These are phyloP conservation scores for Punica granatum DNA, from an alignment of 345 rosid species.

Conservation along the genomic window DNA sequence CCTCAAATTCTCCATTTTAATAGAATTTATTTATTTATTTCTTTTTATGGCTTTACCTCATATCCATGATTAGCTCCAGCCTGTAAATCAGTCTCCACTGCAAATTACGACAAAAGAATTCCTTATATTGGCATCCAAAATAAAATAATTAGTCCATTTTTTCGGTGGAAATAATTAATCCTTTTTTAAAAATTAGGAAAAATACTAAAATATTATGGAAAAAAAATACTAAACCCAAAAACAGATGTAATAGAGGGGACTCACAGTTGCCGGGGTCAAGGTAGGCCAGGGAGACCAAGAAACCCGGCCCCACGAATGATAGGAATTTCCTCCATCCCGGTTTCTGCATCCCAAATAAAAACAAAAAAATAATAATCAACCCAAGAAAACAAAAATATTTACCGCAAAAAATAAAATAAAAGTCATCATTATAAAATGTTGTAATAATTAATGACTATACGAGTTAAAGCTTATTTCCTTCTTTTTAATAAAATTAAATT, in stretches of 20 bases:
- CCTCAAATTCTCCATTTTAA: too few species aligned
- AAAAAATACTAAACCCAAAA: background rate
- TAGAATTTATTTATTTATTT: too few species aligned
- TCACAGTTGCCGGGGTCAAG: conserved; percentile 60
- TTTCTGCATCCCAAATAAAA: conserved; percentile 17
- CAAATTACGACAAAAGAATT: background rate
- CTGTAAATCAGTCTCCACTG: conserved; percentile 29
- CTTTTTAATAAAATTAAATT: background rate
- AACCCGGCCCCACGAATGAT: conserved; percentile 52
- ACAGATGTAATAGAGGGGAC: background rate
- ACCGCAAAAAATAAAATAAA: too few species aligned
- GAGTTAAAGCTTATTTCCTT: too few species aligned
- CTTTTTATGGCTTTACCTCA: too few species aligned
- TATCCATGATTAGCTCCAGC: conserved; percentile 26
- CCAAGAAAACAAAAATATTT: background rate
- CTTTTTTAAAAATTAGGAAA: too few species aligned
- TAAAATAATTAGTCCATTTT: too few species aligned
- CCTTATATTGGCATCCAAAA: too few species aligned
- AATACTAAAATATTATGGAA: background rate
- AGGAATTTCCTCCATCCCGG: conserved; percentile 55
- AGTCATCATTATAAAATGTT: too few species aligned
- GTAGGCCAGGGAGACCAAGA: conserved; percentile 56
- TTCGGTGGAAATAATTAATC: too few species aligned
- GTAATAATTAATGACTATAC: too few species aligned
- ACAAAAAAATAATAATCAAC: background rate